A percentile compares a stretch with the other conserved stretches of the same genome.
These are phyloP conservation scores for Neonectria neomacrospora DNA, from an alignment of 2,329 filamentous ascomycete genomes.

Conservation along the genomic window DNA sequence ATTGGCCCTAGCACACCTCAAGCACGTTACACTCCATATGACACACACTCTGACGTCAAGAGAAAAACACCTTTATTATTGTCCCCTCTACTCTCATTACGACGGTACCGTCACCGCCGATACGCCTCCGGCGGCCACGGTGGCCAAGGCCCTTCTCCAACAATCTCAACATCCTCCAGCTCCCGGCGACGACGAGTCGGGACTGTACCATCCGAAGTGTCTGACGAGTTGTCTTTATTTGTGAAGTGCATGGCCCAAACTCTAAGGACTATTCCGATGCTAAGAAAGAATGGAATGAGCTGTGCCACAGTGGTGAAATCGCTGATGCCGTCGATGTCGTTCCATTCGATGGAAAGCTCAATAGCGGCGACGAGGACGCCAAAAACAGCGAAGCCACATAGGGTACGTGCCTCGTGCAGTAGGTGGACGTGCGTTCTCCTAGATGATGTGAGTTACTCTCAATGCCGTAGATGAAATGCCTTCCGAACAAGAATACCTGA, in stretches of 20 bases:
- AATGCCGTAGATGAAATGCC: not conserved
- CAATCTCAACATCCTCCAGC: conserved; percentile 1
- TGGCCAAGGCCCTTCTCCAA: conserved; percentile 1
- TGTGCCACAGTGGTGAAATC: conserved; percentile 46
- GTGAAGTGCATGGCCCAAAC: conserved; percentile 39
- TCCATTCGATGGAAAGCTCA: conserved; percentile 51
- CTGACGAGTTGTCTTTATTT: not conserved
- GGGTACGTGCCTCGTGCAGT: conserved; percentile 35
- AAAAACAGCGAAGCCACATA: conserved; percentile 44
- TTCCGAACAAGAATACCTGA: conserved; percentile 30
- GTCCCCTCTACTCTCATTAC: not conserved
- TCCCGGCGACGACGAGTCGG: not conserved
- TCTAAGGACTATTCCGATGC: conserved; percentile 44
- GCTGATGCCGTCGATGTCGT: conserved; percentile 41
- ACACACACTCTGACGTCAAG: no score
- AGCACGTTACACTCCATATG: no score
- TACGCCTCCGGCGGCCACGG: not conserved
- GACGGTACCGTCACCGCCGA: not conserved
- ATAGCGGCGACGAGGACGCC: conserved; percentile 46
- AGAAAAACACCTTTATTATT: not conserved
- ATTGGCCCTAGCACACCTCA: no score
- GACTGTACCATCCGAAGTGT: not conserved
- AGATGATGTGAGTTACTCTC: conserved; percentile 2
- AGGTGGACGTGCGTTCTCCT: conserved; percentile 39
- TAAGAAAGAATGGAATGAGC: conserved; percentile 48